Evolutionary conservation across 805 yeast species (phyloP).

Genomic region (Wickerhamomyces ciferrii): DNA sequence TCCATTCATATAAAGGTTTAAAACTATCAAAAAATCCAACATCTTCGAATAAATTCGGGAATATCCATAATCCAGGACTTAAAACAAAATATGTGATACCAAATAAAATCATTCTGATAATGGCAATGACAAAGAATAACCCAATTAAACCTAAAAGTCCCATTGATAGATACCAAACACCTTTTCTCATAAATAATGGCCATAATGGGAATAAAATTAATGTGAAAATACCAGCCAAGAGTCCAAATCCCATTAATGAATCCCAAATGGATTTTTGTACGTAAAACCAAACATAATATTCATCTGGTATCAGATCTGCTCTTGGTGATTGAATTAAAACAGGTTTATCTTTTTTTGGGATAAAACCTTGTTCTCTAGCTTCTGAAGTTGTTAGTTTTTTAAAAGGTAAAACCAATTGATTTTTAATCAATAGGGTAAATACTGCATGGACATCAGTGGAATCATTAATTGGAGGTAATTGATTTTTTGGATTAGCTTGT

Average conservation of each 20-base stretch:
- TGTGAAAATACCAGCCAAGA: conserved; percentile 59
- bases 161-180: conserved; percentile 88
- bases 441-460: conserved; percentile 51
- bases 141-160: conserved; percentile 69
- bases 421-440: conserved; percentile 64
- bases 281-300: conserved; percentile 82
- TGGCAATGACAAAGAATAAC: conserved; percentile 70
- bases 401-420: conserved; percentile 72
- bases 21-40: conserved; percentile 93
- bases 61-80: conserved; percentile 86
- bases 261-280: conserved; percentile 54
- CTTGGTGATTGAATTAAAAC: conserved; percentile 47
- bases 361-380: conserved; percentile 55
- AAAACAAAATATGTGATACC: conserved; percentile 49
- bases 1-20: conserved; percentile 66
- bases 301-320: conserved; percentile 58
- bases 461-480: conserved; percentile 46
- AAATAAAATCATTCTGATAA: conserved; percentile 71
- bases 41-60: conserved; percentile 94
- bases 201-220: conserved; percentile 86
- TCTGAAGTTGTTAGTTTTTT: conserved; percentile 66
- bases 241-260: conserved; percentile 29
- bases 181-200: conserved; percentile 86
- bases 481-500: conserved; percentile 39
- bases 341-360: conserved; percentile 62